phyloP scores from a whole-genome alignment of 1,284 basidiomycete species.

The Pseudozyma tsukubaensis region DNA sequence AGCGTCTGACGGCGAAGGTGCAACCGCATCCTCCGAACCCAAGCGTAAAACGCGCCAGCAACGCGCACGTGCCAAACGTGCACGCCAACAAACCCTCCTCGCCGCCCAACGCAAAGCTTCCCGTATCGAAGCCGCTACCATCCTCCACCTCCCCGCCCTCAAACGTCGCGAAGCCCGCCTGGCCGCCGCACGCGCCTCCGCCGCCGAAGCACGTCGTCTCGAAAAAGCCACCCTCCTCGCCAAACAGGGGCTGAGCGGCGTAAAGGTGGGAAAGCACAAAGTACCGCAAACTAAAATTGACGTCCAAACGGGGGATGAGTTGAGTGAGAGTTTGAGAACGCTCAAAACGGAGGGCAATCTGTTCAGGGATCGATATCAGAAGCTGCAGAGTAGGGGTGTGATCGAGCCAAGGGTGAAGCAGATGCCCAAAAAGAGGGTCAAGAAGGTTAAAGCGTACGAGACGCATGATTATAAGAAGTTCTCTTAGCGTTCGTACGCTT shows the following conservation, averaged over 20 bases:
- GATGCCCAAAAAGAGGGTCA: conserved; percentile 15
- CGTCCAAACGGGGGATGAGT: conserved; percentile 90
- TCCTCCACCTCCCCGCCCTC: conserved; percentile 47
- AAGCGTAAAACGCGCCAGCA: conserved; percentile 58
- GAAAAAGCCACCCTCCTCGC: conserved; percentile 36
- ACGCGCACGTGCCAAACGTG: conserved; percentile 44
- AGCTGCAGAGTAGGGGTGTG: conserved; percentile 80
- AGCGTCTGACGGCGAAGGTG: conserved; percentile 9
- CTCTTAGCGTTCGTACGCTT: neutral
- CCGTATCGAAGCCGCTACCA: conserved; percentile 38
- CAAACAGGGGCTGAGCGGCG: conserved; percentile 49
- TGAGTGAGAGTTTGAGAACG: conserved; percentile 84
- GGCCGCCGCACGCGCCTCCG: conserved; percentile 31
- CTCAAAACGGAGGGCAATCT: conserved; percentile 93
- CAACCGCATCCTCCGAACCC: conserved; percentile 8
- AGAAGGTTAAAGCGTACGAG: conserved; percentile 40
- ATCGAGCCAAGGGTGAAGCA: conserved; percentile 76
- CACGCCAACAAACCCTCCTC: conserved; percentile 17
- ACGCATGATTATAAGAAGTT: conserved; percentile 56
- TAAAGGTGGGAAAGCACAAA: conserved; percentile 49
- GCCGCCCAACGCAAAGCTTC: conserved; percentile 39
- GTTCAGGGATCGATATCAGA: conserved; percentile 88
- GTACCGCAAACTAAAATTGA: conserved; percentile 69
- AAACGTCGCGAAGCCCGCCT: conserved; percentile 31
- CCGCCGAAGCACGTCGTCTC: conserved; percentile 29